These are phyloP conservation scores for Leccinum pachyderme DNA, from an alignment of 1,284 basidiomycete species.

Conservation along the genomic window DNA sequence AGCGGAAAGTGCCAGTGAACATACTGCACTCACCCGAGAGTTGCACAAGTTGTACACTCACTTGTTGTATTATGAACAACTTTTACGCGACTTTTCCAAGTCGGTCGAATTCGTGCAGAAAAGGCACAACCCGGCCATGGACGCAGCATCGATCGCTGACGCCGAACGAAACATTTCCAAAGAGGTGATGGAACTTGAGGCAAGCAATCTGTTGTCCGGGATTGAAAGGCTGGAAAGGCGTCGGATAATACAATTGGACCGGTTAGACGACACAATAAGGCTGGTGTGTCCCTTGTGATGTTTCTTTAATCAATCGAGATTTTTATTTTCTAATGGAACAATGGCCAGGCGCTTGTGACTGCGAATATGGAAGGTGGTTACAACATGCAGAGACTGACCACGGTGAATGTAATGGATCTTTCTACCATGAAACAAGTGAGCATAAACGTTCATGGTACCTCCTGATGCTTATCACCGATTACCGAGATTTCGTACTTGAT, in stretches of 20 bases:
- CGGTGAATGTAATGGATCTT: slow-evolving; percentile 47
- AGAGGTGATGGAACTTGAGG: slow-evolving; percentile 42
- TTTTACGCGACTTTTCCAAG: slow-evolving; percentile 52
- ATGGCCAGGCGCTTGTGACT: slow-evolving; percentile 45
- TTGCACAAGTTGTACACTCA: slow-evolving; percentile 55
- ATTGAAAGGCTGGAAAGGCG: slow-evolving; percentile 45
- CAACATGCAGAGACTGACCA: slow-evolving; percentile 44
- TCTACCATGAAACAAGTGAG: slow-evolving; percentile 47
- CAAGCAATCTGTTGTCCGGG: slow-evolving; percentile 41
- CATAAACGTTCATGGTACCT: not conserved
- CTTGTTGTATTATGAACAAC: slow-evolving; percentile 50
- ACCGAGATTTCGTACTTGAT: slow-evolving; percentile 33
- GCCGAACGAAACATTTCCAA: slow-evolving; percentile 16
- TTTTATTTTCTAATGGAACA: slow-evolving; percentile 4
- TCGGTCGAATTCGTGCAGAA: slow-evolving; percentile 47
- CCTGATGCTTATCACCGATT: not conserved
- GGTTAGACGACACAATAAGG: slow-evolving; percentile 52
- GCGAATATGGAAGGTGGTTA: slow-evolving; percentile 50
- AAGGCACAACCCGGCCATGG: slow-evolving; percentile 46
- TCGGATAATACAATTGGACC: slow-evolving; percentile 42
- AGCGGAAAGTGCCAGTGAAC: slow-evolving; percentile 33
- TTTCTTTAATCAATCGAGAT: no score
- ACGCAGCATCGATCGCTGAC: slow-evolving; percentile 19
- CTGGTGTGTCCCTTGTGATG: slow-evolving; percentile 33
- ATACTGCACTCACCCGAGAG: slow-evolving; percentile 42